A percentile compares a stretch with the other conserved stretches of the same genome.
These are phyloP conservation scores for Olyra latifolia DNA, from an alignment of 176 grass and related monocot genomes.

Conservation along the genomic window DNA sequence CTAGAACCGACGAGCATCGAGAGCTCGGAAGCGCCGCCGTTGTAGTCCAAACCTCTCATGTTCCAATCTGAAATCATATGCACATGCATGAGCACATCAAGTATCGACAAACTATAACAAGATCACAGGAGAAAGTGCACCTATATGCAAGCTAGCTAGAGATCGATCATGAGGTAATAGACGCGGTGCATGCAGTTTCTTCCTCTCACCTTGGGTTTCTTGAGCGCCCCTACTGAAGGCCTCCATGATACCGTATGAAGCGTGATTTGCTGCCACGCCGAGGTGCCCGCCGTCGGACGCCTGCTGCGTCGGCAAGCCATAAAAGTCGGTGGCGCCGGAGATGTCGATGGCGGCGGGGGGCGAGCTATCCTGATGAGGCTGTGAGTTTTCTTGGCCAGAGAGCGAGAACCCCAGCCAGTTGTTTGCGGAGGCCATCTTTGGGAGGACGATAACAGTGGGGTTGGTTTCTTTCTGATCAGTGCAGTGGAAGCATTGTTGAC, in stretches of 20 bases:
- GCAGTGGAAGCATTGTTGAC: conserved; percentile 32
- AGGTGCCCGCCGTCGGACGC: conserved; percentile 41
- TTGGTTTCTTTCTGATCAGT: conserved; percentile 33
- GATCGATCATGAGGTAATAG: too few species aligned
- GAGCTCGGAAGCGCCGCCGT: conserved; percentile 69
- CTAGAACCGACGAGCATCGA: conserved; percentile 96
- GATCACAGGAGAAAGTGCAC: conserved; percentile 7
- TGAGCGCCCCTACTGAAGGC: conserved; percentile 43
- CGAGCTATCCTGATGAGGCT: conserved; percentile 44
- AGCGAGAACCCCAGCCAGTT: conserved; percentile 80
- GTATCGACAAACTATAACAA: conserved; percentile 18
- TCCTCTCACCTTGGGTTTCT: conserved; percentile 48
- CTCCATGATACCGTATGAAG: conserved; percentile 57
- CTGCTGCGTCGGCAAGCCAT: conserved; percentile 30
- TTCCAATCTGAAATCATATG: conserved; percentile 67
- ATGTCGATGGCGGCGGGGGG: conserved; percentile 42
- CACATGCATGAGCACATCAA: conserved; percentile 49
- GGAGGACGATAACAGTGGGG: conserved; percentile 19
- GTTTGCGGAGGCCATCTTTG: conserved; percentile 61
- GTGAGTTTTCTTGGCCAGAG: conserved; percentile 54
- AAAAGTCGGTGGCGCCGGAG: conserved; percentile 46
- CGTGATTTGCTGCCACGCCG: conserved; percentile 23
- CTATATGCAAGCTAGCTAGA: too few species aligned
- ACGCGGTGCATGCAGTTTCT: neutral
- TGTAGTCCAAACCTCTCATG: conserved; percentile 69